These are phyloP conservation scores for Macadamia tetraphylla DNA, from an alignment of 164 flowering plant genomes.

Conservation along the genomic window DNA sequence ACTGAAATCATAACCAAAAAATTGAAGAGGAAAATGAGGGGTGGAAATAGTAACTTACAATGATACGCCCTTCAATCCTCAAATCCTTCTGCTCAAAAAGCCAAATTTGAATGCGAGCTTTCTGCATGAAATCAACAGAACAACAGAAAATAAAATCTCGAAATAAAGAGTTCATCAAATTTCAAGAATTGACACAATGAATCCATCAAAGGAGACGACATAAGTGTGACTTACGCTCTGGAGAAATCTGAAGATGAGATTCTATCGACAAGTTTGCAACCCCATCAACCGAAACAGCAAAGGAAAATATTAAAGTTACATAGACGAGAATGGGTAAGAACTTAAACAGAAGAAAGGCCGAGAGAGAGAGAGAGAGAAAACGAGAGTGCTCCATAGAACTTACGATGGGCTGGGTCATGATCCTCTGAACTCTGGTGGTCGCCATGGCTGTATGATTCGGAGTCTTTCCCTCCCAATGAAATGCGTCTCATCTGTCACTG, in stretches of 20 bases:
- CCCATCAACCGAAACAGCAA: not conserved
- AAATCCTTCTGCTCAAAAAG: constrained; percentile 56
- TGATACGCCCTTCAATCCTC: constrained; percentile 55
- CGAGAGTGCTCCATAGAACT: not conserved
- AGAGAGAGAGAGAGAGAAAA: not conserved
- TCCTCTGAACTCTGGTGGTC: constrained; percentile 89
- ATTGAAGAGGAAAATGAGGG: not conserved
- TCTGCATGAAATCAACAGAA: constrained; percentile 18
- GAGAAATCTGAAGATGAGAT: constrained; percentile 65
- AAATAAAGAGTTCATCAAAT: not conserved
- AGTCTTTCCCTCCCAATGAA: not conserved
- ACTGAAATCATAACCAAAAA: not conserved
- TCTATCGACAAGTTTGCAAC: constrained; percentile 21
- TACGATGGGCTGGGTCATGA: constrained; percentile 98
- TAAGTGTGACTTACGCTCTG: constrained; percentile 42
- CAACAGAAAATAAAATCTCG: not conserved
- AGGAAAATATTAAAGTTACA: not conserved
- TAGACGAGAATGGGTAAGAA: not conserved
- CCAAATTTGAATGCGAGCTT: constrained; percentile 67
- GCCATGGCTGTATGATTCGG: constrained; percentile 58
- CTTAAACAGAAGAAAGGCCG: not conserved
- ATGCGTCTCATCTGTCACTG: no score
- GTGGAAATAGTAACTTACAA: constrained; percentile 20
- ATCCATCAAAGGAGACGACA: not conserved
- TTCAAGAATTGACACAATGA: not conserved